Evolutionary conservation across 225 moss, liverwort and hornwort species (phyloP).

Genomic region (Bryum argenteum): DNA sequence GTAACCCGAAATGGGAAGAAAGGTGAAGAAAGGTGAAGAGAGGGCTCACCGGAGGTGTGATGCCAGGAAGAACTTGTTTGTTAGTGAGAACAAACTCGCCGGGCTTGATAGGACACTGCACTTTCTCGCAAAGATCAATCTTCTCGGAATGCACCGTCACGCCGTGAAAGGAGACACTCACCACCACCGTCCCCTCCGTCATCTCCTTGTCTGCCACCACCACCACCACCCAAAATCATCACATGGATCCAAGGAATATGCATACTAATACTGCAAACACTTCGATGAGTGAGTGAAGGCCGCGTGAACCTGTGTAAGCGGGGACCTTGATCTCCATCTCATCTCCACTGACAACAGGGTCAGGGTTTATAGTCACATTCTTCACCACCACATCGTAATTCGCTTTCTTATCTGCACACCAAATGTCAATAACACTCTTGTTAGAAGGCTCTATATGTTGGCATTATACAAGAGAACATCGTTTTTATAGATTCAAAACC

Average conservation of each 20-base stretch:
- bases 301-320: constrained; percentile 59
- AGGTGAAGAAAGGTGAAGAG: not conserved
- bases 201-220: constrained; percentile 37
- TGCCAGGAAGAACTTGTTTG: constrained; percentile 55
- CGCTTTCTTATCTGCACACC: constrained; percentile 49
- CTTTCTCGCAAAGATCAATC: constrained; percentile 45
- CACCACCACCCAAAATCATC: too few relatives aligned
- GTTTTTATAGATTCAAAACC: too few relatives aligned
- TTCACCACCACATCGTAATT: constrained; percentile 48
- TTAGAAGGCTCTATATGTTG: not conserved
- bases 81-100: constrained; percentile 54
- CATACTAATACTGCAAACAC: not conserved
- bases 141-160: constrained; percentile 58
- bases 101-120: constrained; percentile 54
- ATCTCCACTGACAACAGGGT: constrained; percentile 62
- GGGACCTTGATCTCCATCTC: constrained; percentile 57
- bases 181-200: constrained; percentile 39
- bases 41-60: constrained; percentile 61
- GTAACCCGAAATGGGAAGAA: not conserved
- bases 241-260: not conserved
- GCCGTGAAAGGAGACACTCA: constrained; percentile 59
- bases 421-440: not conserved
- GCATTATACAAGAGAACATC: too few relatives aligned
- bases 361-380: constrained; percentile 59
- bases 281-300: not conserved